Conservation (phyloP, 352 stramenopile genomes). For the Plasmopara viticola region DNA sequence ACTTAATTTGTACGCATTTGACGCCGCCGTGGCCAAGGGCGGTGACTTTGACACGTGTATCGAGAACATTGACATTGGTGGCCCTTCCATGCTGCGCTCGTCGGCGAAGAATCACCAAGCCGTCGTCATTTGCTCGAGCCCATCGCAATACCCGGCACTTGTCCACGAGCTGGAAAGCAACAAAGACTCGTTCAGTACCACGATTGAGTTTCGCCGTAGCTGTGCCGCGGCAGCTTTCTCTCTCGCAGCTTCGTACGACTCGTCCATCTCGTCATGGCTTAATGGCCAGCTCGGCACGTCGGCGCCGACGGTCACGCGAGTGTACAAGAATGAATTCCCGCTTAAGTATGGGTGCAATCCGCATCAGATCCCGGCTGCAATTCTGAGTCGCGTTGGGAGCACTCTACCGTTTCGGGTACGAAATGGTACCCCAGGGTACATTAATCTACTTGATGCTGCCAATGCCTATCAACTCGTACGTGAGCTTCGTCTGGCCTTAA, state of each 20-base stretch:
- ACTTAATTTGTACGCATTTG: conserved; percentile 99
- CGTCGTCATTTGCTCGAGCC: conserved; percentile 96
- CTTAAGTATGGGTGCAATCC: conserved; percentile 98
- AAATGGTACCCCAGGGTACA: conserved; percentile 96
- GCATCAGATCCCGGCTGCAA: conserved; percentile 95
- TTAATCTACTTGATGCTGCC: conserved; percentile 98
- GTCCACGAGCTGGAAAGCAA: conserved; percentile 91
- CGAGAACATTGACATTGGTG: conserved; percentile 99
- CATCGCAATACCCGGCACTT: conserved; percentile 92
- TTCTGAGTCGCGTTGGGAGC: conserved; percentile 53
- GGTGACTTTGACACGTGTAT: conserved; percentile 97
- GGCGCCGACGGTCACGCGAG: conserved; percentile 78
- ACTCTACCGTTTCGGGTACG: conserved; percentile 86
- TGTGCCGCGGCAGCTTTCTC: conserved; percentile 78
- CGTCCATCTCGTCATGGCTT: conserved; percentile 96
- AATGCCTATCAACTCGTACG: conserved; percentile 99
- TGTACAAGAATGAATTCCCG: conserved; percentile 93
- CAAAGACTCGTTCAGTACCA: conserved; percentile 84
- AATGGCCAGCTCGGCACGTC: conserved; percentile 82
- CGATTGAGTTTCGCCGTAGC: conserved; percentile 80
- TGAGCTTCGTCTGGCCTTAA: conserved; percentile 93
- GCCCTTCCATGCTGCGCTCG: conserved; percentile 97
- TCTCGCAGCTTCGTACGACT: conserved; percentile 92
- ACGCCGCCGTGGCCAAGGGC: conserved; percentile 91
- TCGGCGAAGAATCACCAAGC: conserved; percentile 99